Conservation (phyloP, 768 basidiomycete species). For the Mycena floridula region DNA sequence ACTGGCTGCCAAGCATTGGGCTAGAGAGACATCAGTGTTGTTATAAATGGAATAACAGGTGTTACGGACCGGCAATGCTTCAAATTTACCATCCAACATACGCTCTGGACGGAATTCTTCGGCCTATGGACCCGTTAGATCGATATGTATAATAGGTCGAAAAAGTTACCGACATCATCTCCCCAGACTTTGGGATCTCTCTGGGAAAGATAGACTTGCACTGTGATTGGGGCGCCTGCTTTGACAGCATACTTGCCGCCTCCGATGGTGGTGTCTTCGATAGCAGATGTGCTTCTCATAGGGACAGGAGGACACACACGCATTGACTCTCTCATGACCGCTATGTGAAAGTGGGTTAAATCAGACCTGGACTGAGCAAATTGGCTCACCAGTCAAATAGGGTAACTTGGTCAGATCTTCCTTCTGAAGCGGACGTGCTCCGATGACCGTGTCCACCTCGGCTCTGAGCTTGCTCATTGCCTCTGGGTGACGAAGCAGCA, state of each 20-base stretch:
- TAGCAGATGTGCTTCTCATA: slow-evolving; percentile 23
- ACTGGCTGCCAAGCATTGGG: slow-evolving; percentile 40
- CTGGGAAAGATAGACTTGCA: slow-evolving; percentile 26
- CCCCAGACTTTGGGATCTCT: slow-evolving; percentile 42
- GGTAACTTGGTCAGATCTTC: slow-evolving; percentile 35
- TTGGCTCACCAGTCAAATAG: slow-evolving; percentile 33
- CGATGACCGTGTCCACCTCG: slow-evolving; percentile 41
- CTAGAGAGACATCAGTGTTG: too few species aligned
- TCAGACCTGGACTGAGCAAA: not conserved
- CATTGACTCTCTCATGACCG: slow-evolving; percentile 32
- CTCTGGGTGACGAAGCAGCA: slow-evolving; percentile 37
- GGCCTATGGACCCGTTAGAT: too few species aligned
- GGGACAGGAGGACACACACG: slow-evolving; percentile 34
- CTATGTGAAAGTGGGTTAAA: slow-evolving; percentile 11
- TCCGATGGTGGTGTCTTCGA: slow-evolving; percentile 30
- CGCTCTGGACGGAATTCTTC: slow-evolving; percentile 40
- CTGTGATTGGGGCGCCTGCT: slow-evolving; percentile 20
- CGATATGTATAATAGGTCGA: too few species aligned
- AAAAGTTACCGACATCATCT: slow-evolving; percentile 43
- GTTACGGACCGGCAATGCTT: slow-evolving; percentile 34
- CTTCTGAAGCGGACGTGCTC: slow-evolving; percentile 28
- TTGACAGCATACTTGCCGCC: slow-evolving; percentile 34
- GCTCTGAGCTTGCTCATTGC: slow-evolving; percentile 37
- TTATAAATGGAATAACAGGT: too few species aligned
- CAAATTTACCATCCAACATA: slow-evolving; percentile 44